Base-by-base conservation (phyloP, 2,329 filamentous ascomycete species). In the Mycosphaerella arachidis region DNA sequence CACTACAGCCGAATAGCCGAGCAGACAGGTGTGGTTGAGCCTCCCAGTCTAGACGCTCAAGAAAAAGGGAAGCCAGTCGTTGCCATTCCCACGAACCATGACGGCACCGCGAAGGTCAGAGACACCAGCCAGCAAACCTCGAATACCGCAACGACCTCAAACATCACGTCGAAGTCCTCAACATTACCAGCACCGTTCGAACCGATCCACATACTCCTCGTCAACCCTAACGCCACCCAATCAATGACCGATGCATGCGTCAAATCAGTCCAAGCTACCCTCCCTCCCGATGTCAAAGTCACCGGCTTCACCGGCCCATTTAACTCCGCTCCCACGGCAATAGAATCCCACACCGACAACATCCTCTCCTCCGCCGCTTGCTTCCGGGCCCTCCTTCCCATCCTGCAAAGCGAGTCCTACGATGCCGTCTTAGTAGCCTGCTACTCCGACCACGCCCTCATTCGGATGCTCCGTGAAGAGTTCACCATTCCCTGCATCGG, bases 291-390 rank as follows among this genome's bases (percentile, higher is more conserved):
- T 61, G 78, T 82, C 50, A 74, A 74, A 33, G 73, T 84, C 0
- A 73, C 76, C 10, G 79, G 78, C 24, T 83, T 83, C 71, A 84
- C 81, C 4, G 75, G 79, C 0, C 79, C 81, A 0, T 65, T 74
- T 24, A 77, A 68, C 78, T 33, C 53, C 1, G 76, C 79, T 0
- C 81, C 81, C 0, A 78, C 77, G 13, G 81, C 81, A 2, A 79
- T 83, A 31, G 81, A 84, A 70, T 76, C 78, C 43, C 72, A 74
- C 56, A 76, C 79, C 29, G 81, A 84, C 68, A 78, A 76, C 50
- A 74, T 82, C 45, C 76, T 83, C 60, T 81, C 78, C 5, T 77
- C 80, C 0, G 80, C 80, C 4, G 77, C 79, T 4, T 75, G 78
- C 18, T 73, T 79, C 37, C 75, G 80, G 24, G 77, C 78, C 16